Base-by-base conservation (phyloP, 2,329 filamentous ascomycete species). In the Pestalotiopsis sp. region DNA sequence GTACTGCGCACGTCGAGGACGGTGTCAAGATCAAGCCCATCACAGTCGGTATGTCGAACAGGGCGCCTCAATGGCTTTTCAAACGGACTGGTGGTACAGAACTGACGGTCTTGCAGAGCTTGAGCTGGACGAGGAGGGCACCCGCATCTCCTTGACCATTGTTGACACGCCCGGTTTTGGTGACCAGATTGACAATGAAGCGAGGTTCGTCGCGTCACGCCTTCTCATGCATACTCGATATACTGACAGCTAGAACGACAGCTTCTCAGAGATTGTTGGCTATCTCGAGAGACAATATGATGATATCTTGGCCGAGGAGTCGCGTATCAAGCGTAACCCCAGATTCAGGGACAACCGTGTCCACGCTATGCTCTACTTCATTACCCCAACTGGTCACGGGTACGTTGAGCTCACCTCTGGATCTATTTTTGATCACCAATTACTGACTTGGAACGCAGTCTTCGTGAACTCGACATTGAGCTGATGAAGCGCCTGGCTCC, bases 271-370 rank as follows among this genome's bases (percentile, higher is more conserved):
- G 84, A 99, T 99, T 78, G 95, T 97, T 75, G 95, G 95, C 75
- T 98, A 97, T 85, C 93, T 99, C 78, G 96, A 99, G 88, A 91
- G 95, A 85, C 95, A 99, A 90, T 98, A 98, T 84, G 96, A 99
- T 84, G 95, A 98, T 82, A 98, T 99, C 87, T 90, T 99, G 77
- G 95, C 96, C 71, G 95, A 98, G 86, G 96, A 99, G 87, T 98
- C 96, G 78, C 94, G 96, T 87, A 99, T 99, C 88, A 99, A 99
- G 93, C 96, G 96, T 94, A 99, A 99, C 87, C 96, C 96, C 76
- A 92, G 96, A 79, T 99, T 99, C 92, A 92, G 96, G 80, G 96
- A 99, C 86, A 98, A 99, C 86, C 93, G 96, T 86, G 94, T 99
- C 63, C 96, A 99, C 80, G 96, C 95, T 75, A 91, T 99, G 81